Conservation (phyloP, 768 basidiomycete species). For the Austroboletus eburneus region DNA sequence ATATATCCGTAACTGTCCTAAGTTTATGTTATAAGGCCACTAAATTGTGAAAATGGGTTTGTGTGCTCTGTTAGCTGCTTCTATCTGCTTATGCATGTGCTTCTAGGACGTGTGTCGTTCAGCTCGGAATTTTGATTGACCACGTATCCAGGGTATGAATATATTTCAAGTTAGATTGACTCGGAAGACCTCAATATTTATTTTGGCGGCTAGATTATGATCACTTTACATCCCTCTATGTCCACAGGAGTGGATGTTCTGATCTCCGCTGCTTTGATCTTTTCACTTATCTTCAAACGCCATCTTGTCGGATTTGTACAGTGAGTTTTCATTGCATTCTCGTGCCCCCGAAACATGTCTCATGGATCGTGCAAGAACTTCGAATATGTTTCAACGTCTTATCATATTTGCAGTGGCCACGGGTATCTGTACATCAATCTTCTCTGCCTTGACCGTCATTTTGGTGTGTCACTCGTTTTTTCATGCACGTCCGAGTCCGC, state of each 20-base stretch:
- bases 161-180: not conserved
- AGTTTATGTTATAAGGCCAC: constrained; percentile 3
- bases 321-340: not conserved
- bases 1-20: not conserved
- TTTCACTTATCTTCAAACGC: constrained; percentile 5
- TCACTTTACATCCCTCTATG: not conserved
- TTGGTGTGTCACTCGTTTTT: no score
- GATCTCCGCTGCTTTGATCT: constrained; percentile 1
- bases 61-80: no score
- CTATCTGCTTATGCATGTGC: no score
- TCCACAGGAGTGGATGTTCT: constrained; percentile 6
- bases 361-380: constrained; percentile 2
- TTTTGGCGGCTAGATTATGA: not conserved
- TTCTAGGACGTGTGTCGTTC: no score
- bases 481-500: no score
- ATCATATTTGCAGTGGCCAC: constrained; percentile 4
- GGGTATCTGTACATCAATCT: constrained; percentile 48
- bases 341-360: not conserved
- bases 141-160: not conserved
- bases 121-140: not conserved
- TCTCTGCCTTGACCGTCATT: constrained; percentile 40
- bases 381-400: constrained; percentile 8
- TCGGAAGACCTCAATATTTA: not conserved
- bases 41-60: not conserved
- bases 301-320: not conserved